These are phyloP conservation scores for Piper longum DNA, from an alignment of 164 flowering plant genomes.

Conservation along the genomic window DNA sequence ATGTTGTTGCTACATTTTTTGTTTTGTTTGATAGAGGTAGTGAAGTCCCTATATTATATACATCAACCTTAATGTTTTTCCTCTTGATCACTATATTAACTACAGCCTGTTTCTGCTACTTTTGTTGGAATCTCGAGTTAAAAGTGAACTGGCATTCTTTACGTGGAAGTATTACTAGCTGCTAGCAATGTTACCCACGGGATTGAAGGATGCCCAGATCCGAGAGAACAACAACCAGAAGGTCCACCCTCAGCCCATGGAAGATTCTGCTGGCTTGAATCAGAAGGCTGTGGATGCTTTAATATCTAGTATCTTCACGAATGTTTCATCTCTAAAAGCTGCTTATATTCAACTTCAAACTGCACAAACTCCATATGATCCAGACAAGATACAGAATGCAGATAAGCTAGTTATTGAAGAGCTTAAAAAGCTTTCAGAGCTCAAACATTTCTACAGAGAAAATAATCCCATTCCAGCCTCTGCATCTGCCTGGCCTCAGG, in stretches of 20 bases:
- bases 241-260: constrained; percentile 98
- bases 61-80: too few species aligned
- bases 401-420: constrained; percentile 81
- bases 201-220: constrained; percentile 58
- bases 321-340: constrained; percentile 73
- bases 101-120: background rate
- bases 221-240: constrained; percentile 77
- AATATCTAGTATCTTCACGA: constrained; percentile 58
- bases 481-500: constrained; percentile 62
- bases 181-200: constrained; percentile 80
- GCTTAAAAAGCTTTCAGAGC: constrained; percentile 75
- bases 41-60: too few species aligned
- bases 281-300: constrained; percentile 67
- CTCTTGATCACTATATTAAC: background rate
- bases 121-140: constrained; percentile 8
- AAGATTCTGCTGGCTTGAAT: constrained; percentile 55
- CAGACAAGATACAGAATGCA: constrained; percentile 86
- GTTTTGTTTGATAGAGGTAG: too few species aligned
- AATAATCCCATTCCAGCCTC: constrained; percentile 64
- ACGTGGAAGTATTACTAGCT: background rate
- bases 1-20: too few species aligned
- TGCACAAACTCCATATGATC: constrained; percentile 95
- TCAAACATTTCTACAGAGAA: constrained; percentile 79
- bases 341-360: constrained; percentile 90
- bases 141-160: background rate